Percentiles rank a stretch among this genome's conserved stretches.
Conservation (phyloP, 495 filamentous ascomycete genomes). For the Aspergillus heteromorphus region DNA sequence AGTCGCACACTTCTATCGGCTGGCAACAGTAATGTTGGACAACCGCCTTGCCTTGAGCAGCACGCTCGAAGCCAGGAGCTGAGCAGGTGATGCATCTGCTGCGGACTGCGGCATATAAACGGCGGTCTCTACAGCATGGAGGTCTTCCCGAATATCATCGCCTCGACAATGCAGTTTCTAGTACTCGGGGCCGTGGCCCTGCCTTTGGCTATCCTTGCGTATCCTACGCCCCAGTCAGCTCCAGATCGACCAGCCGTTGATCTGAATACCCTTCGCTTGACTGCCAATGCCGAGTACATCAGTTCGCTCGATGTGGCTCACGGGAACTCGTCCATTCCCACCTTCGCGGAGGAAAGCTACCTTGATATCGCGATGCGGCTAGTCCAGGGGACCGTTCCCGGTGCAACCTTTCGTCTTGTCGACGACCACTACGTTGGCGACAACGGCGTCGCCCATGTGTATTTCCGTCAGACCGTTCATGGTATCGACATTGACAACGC, state of each 20-base stretch:
- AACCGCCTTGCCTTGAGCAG: not conserved
- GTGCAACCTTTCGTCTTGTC: constrained; percentile 3
- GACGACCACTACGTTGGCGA: constrained; percentile 14
- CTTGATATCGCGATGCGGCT: constrained; percentile 1
- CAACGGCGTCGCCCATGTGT: constrained; percentile 47
- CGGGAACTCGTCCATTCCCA: no score
- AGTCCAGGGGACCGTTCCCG: not conserved
- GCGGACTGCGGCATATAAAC: no score
- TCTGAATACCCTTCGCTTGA: not conserved
- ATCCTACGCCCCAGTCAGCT: not conserved
- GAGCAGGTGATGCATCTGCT: not conserved
- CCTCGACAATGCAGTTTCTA: not conserved
- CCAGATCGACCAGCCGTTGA: not conserved
- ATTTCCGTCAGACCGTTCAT: constrained; percentile 49
- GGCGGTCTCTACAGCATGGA: no score
- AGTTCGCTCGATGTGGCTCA: not conserved
- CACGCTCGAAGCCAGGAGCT: not conserved
- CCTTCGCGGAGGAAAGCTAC: not conserved
- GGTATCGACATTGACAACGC: constrained; percentile 51
- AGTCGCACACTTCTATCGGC: not conserved
- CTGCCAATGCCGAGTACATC: not conserved
- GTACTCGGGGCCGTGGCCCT: not conserved
- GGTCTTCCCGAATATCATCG: no score
- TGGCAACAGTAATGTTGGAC: not conserved
- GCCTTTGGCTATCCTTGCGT: not conserved